These are phyloP conservation scores for Suhomyces sp. DNA, from an alignment of 805 yeast genomes.

Conservation along the genomic window DNA sequence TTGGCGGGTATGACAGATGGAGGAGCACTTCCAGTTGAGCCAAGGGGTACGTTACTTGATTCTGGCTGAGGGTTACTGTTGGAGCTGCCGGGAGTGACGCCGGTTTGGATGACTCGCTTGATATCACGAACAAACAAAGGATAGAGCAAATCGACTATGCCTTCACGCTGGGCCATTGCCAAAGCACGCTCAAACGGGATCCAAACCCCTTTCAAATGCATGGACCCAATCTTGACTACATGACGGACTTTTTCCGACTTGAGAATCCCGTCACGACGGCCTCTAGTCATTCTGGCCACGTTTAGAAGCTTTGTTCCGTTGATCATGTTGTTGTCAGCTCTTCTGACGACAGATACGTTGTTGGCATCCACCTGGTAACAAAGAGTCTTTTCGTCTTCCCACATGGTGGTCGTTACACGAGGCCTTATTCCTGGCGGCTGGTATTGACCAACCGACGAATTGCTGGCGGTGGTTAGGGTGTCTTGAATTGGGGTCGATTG, in stretches of 20 bases:
- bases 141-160: slow-evolving; percentile 40
- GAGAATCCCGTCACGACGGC: slow-evolving; percentile 79
- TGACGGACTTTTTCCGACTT: slow-evolving; percentile 74
- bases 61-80: slow-evolving; percentile 10
- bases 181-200: slow-evolving; percentile 81
- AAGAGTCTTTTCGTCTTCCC: slow-evolving; percentile 85
- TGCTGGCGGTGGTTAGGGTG: slow-evolving; percentile 16
- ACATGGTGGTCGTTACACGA: slow-evolving; percentile 77
- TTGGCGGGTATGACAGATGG: slow-evolving; percentile 1
- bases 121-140: slow-evolving; percentile 60
- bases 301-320: slow-evolving; percentile 81
- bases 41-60: slow-evolving; percentile 13
- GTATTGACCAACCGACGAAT: slow-evolving; percentile 41
- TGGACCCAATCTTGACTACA: slow-evolving; percentile 81
- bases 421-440: slow-evolving; percentile 53
- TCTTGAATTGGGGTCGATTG: slow-evolving; percentile 18
- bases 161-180: slow-evolving; percentile 78
- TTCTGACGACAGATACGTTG: slow-evolving; percentile 74
- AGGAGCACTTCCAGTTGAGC: slow-evolving; percentile 7
- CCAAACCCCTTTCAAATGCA: slow-evolving; percentile 90
- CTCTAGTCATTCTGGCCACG: slow-evolving; percentile 85
- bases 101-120: slow-evolving; percentile 50
- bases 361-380: slow-evolving; percentile 85
- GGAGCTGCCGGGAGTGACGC: slow-evolving; percentile 35
- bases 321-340: slow-evolving; percentile 83